Evolutionary conservation across 2,329 filamentous ascomycete genomes (phyloP).

Genomic region (Alternaria sp.): DNA sequence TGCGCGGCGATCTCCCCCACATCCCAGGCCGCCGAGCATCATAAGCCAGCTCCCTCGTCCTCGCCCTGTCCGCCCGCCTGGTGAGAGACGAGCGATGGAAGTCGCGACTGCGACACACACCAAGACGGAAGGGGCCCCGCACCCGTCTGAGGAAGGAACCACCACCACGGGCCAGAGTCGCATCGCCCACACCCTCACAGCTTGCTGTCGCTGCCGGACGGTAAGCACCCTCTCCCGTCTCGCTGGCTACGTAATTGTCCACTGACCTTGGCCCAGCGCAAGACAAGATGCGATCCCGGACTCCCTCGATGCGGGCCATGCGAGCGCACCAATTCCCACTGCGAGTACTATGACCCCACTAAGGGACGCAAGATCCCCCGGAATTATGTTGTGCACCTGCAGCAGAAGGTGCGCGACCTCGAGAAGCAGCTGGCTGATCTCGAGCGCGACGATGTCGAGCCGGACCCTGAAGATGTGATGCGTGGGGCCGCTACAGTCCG

Average conservation of each 20-base stretch:
- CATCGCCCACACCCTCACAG: constrained; percentile 81
- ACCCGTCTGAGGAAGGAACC: constrained; percentile 30
- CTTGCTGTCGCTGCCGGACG: constrained; percentile 81
- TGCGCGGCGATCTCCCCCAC: constrained; percentile 29
- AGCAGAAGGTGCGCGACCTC: constrained; percentile 82
- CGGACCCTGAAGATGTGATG: constrained; percentile 83
- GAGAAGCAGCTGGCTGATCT: constrained; percentile 82
- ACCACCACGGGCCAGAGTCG: constrained; percentile 50
- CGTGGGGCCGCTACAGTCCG: constrained; percentile 85
- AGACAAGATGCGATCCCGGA: constrained; percentile 93
- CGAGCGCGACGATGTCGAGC: constrained; percentile 75
- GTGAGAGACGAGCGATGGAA: constrained; percentile 32
- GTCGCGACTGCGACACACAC: constrained; percentile 28
- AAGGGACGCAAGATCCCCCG: constrained; percentile 87
- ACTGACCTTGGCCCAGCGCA: constrained; percentile 68
- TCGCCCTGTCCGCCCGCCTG: constrained; percentile 13
- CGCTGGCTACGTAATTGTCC: constrained; percentile 6
- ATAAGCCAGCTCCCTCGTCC: constrained; percentile 12
- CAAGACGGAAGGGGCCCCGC: constrained; percentile 31
- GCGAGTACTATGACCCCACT: constrained; percentile 93
- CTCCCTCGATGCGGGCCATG: constrained; percentile 92
- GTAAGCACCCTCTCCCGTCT: constrained; percentile 55
- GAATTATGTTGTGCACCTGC: constrained; percentile 90
- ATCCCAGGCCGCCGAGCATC: constrained; percentile 21
- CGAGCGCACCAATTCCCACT: constrained; percentile 87